Evolutionary conservation across 352 stramenopile species (phyloP).

Genomic region (Aphanomyces astaci): DNA sequence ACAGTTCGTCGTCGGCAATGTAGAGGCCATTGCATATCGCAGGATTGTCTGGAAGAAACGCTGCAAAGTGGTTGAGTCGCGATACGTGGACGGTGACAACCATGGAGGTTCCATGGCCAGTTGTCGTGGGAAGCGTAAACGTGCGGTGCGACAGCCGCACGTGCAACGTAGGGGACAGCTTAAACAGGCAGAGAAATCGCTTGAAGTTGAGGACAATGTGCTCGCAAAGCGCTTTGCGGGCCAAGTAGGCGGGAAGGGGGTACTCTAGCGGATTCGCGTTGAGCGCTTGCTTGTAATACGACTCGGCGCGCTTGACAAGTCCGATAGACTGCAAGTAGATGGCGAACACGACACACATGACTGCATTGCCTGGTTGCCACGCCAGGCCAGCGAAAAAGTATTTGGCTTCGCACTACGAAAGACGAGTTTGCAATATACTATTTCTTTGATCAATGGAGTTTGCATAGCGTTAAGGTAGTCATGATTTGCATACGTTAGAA

Average conservation of each 20-base stretch:
- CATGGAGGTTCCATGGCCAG: neutral
- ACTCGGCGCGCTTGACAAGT: neutral
- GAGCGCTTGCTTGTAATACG: slow-evolving; percentile 16
- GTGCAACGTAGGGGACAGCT: neutral
- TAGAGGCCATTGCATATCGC: neutral
- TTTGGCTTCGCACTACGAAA: neutral
- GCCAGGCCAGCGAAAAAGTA: slow-evolving; percentile 6
- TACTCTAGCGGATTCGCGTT: neutral
- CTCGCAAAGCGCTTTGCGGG: neutral
- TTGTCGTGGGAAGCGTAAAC: neutral
- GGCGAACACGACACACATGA: slow-evolving; percentile 1
- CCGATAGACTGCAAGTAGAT: slow-evolving; percentile 6
- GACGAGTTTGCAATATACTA: no score
- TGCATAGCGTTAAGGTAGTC: no score
- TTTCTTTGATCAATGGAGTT: no score
- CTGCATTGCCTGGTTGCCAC: slow-evolving; percentile 2
- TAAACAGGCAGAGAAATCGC: slow-evolving; percentile 8
- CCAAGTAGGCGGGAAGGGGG: neutral
- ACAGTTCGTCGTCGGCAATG: slow-evolving; percentile 11
- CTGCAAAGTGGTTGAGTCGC: slow-evolving; percentile 11
- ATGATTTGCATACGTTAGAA: no score
- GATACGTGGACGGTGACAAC: neutral
- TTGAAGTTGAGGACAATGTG: slow-evolving; percentile 13
- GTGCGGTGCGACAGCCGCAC: neutral
- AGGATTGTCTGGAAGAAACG: neutral